These are phyloP conservation scores for Vigna hirtella DNA, from an alignment of 306 rosid species.

Conservation along the genomic window DNA sequence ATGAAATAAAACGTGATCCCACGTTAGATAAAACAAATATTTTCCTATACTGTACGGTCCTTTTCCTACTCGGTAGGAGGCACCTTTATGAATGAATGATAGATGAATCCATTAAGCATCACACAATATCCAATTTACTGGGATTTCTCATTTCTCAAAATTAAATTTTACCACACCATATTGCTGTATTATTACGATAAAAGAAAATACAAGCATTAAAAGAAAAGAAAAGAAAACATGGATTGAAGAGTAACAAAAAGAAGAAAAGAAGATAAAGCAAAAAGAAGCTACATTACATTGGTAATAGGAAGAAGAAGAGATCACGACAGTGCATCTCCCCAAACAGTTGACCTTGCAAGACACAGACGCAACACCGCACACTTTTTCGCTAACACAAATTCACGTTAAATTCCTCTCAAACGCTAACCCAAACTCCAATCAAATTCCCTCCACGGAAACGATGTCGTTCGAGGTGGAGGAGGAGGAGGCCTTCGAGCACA, in stretches of 20 bases:
- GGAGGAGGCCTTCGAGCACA: conserved; percentile 93
- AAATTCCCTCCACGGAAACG: conserved; percentile 41
- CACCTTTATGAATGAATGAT: neutral
- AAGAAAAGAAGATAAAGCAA: neutral
- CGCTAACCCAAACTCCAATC: conserved; percentile 37
- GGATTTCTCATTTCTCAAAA: neutral
- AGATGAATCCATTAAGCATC: conserved; percentile 30
- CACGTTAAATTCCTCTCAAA: conserved; percentile 31
- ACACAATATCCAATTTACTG: neutral
- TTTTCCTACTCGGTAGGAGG: neutral
- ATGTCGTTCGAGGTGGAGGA: conserved; percentile 95
- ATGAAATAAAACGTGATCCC: neutral
- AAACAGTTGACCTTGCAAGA: conserved; percentile 36
- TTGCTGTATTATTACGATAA: neutral
- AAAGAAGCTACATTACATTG: neutral
- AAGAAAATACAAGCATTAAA: neutral
- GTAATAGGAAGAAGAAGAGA: conserved; percentile 5
- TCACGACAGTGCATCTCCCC: conserved; percentile 8
- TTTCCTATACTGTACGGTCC: neutral
- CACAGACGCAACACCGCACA: neutral
- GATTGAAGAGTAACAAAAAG: neutral
- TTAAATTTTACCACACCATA: neutral
- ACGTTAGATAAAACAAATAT: neutral
- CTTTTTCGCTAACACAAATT: neutral
- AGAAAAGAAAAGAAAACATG: neutral